Evolutionary conservation across 2,329 filamentous ascomycete species (phyloP).

Genomic region (Lasiodiplodia sp.): DNA sequence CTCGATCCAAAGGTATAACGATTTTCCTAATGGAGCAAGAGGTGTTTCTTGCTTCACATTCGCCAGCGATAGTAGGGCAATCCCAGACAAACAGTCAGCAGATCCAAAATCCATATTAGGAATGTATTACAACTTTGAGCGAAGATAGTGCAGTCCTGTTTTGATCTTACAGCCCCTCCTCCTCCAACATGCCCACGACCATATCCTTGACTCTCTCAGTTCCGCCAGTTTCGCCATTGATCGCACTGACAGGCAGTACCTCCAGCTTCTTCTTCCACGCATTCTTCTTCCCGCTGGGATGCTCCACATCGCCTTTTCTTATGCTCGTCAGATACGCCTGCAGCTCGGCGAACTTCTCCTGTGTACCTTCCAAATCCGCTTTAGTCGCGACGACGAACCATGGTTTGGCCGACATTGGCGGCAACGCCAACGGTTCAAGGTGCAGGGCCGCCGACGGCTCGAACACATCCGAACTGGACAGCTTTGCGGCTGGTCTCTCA

Average conservation of each 20-base stretch:
- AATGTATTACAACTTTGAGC: neutral
- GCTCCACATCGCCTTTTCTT: conserved; percentile 66
- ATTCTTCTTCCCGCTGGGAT: conserved; percentile 74
- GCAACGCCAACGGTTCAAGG: conserved; percentile 53
- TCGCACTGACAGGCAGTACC: conserved; percentile 87
- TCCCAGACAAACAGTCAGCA: neutral
- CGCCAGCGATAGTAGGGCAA: neutral
- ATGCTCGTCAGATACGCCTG: conserved; percentile 74
- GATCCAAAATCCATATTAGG: neutral
- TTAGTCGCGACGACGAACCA: conserved; percentile 98
- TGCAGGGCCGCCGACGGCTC: conserved; percentile 33
- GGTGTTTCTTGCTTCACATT: neutral
- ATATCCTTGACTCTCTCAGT: conserved; percentile 77
- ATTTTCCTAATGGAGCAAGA: neutral
- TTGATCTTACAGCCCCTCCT: conserved; percentile 17
- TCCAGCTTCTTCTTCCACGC: conserved; percentile 65
- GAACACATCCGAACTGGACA: conserved; percentile 28
- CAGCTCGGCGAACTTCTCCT: conserved; percentile 76
- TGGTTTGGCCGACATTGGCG: conserved; percentile 89
- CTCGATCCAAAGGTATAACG: no score
- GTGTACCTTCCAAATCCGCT: conserved; percentile 80
- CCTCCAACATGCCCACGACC: conserved; percentile 71
- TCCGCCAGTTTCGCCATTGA: conserved; percentile 73
- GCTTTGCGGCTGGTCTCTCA: neutral
- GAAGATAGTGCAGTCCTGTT: neutral